Percentiles rank a stretch among this genome's conserved stretches.
Evolutionary conservation across 768 basidiomycete species (phyloP).

Genomic region (Strobilomyces echinocephalus): DNA sequence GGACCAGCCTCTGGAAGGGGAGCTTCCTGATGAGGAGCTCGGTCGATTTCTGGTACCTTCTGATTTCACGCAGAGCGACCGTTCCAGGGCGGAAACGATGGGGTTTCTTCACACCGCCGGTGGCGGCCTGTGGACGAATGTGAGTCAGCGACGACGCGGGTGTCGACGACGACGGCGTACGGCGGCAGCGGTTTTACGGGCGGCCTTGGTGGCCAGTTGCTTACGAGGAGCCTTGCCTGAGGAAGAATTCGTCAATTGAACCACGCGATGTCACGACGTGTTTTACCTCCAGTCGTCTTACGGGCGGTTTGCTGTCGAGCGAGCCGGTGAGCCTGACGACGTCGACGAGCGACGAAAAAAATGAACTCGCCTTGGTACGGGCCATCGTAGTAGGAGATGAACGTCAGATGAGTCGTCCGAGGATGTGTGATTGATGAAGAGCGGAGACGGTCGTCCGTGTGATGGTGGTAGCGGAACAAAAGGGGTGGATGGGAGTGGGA

Average conservation of each 20-base stretch:
- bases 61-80: slow-evolving; percentile 98
- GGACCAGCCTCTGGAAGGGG: slow-evolving; percentile 97
- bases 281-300: slow-evolving; percentile 95
- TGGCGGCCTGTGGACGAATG: slow-evolving; percentile 49
- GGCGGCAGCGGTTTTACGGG: slow-evolving; percentile 76
- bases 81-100: slow-evolving; percentile 97
- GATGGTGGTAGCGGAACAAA: slow-evolving; percentile 30
- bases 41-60: slow-evolving; percentile 97
- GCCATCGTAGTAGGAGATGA: slow-evolving; percentile 50
- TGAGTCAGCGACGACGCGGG: slow-evolving; percentile 4
- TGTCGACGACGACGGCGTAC: slow-evolving; percentile 35
- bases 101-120: slow-evolving; percentile 99
- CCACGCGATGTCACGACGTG: slow-evolving; percentile 12
- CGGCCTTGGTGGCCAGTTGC: slow-evolving; percentile 94
- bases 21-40: slow-evolving; percentile 99
- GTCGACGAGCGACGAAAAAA: not conserved
- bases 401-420: not conserved
- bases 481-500: slow-evolving; percentile 8
- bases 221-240: slow-evolving; percentile 87
- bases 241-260: slow-evolving; percentile 22
- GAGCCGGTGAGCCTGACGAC: slow-evolving; percentile 4
- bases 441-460: slow-evolving; percentile 9
- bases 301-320: slow-evolving; percentile 86
- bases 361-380: slow-evolving; percentile 69
- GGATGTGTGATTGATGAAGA: slow-evolving; percentile 12